phyloP scores from a whole-genome alignment of 257 asterid genomes.

The Hygrophila difformis region DNA sequence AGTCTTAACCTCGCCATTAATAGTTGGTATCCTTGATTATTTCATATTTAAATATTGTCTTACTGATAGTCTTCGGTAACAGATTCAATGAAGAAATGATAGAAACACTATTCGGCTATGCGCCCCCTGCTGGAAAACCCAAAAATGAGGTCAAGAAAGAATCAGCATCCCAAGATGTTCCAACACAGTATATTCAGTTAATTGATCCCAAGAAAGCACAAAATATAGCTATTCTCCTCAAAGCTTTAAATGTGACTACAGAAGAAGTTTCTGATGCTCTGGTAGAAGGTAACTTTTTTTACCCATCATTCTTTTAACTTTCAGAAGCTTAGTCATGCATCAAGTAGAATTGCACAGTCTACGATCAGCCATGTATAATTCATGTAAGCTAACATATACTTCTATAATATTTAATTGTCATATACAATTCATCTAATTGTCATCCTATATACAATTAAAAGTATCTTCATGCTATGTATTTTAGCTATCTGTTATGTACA shows the following conservation, averaged over 20 bases:
- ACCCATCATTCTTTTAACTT: conserved; percentile 13
- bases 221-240: conserved; percentile 81
- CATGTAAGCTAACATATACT: too few species aligned
- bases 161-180: conserved; percentile 30
- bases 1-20: conserved; percentile 22
- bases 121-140: conserved; percentile 39
- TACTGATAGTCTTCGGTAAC: conserved; percentile 17
- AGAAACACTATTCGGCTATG: conserved; percentile 71
- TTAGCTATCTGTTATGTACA: too few species aligned
- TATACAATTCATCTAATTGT: too few species aligned
- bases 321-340: not conserved
- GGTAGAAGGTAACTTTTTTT: conserved; percentile 59
- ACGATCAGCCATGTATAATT: too few species aligned
- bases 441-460: too few species aligned
- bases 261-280: conserved; percentile 93
- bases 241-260: conserved; percentile 85
- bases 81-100: conserved; percentile 96
- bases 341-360: not conserved
- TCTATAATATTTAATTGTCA: too few species aligned
- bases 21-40: not conserved
- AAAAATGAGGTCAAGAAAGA: conserved; percentile 34
- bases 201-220: conserved; percentile 86
- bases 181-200: conserved; percentile 47
- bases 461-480: too few species aligned
- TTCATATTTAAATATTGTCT: conserved; percentile 1